Percentiles rank a stretch among this genome's conserved stretches.
Conservation (phyloP, 495 filamentous ascomycete genomes). For the Neurospora sp. region DNA sequence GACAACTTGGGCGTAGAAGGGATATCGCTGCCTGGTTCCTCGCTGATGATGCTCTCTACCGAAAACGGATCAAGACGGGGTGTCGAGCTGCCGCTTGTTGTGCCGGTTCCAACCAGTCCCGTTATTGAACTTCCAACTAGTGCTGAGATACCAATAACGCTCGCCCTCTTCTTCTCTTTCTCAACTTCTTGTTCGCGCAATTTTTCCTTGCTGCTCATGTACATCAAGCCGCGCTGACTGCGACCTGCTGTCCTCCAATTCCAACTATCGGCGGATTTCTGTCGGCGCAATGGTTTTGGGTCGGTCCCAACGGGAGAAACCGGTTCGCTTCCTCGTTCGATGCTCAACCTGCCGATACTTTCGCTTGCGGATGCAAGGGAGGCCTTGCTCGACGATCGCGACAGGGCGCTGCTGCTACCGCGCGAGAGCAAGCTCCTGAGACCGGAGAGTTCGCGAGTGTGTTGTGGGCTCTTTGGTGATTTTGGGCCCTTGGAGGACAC, state of each 20-base stretch:
- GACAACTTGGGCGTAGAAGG: slow-evolving; percentile 9
- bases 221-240: slow-evolving; percentile 43
- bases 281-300: slow-evolving; percentile 26
- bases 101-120: slow-evolving; percentile 4
- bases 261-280: slow-evolving; percentile 44
- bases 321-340: slow-evolving; percentile 40
- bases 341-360: slow-evolving; percentile 50
- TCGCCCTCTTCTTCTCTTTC: slow-evolving; percentile 35
- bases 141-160: slow-evolving; percentile 18
- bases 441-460: slow-evolving; percentile 31
- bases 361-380: slow-evolving; percentile 41
- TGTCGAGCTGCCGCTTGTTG: slow-evolving; percentile 16
- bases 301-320: slow-evolving; percentile 25
- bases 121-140: slow-evolving; percentile 21
- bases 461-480: slow-evolving; percentile 34
- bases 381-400: slow-evolving; percentile 42
- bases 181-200: slow-evolving; percentile 44
- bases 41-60: slow-evolving; percentile 42
- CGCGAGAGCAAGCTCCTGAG: slow-evolving; percentile 35
- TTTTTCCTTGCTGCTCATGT: slow-evolving; percentile 50
- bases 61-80: slow-evolving; percentile 36
- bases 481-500: slow-evolving; percentile 50
- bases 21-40: slow-evolving; percentile 32
- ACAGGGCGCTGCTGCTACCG: slow-evolving; percentile 29
- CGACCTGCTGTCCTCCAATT: slow-evolving; percentile 38